Conservation (phyloP, 768 basidiomycete genomes). For the Phylloporus sp. region DNA sequence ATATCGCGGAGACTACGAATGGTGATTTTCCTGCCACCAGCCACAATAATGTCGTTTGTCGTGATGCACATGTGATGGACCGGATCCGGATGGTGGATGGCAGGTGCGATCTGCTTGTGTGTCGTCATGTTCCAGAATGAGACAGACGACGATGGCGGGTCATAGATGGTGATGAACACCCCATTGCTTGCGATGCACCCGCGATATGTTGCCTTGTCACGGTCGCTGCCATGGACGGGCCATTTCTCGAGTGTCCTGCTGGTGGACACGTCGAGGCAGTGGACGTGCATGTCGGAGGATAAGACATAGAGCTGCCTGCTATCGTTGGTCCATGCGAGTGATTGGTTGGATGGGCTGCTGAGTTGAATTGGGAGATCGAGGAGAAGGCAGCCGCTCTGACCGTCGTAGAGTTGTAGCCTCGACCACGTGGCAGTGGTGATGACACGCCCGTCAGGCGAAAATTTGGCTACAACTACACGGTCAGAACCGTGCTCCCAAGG, state of each 20-base stretch:
- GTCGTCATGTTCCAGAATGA: slow-evolving; percentile 8
- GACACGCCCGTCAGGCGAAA: neutral
- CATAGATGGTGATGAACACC: slow-evolving; percentile 1
- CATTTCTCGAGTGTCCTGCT: neutral
- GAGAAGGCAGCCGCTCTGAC: neutral
- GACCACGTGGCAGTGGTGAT: neutral
- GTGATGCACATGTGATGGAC: slow-evolving; percentile 3
- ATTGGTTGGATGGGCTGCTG: neutral
- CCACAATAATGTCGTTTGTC: neutral
- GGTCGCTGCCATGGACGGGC: neutral
- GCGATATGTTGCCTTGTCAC: no score
- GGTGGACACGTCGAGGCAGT: neutral
- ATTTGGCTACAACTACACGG: neutral
- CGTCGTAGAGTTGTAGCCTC: neutral
- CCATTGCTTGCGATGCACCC: neutral
- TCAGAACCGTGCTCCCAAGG: neutral
- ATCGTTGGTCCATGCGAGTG: neutral
- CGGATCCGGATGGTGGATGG: neutral
- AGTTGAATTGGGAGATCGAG: neutral
- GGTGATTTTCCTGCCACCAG: neutral
- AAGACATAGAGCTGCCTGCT: neutral
- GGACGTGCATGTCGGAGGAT: neutral
- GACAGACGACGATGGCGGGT: neutral
- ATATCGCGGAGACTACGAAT: neutral
- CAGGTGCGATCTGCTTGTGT: neutral